Percentiles rank a stretch among this genome's conserved stretches.
Conservation (phyloP, 441 rosid species). For the Euphorbia schlechtendalii region DNA sequence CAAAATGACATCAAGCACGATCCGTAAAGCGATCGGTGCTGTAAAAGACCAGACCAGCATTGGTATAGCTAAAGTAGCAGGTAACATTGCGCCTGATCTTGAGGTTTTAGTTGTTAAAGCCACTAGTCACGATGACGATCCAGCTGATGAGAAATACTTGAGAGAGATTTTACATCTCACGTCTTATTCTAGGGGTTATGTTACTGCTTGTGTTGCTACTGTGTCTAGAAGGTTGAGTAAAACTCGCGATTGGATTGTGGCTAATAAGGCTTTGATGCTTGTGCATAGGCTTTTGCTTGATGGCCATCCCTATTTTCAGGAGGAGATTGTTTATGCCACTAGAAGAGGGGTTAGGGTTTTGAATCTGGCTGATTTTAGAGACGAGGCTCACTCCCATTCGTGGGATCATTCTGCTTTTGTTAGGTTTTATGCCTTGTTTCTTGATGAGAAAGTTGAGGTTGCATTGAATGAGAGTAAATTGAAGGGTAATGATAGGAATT, state of each 20-base stretch:
- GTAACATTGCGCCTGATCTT: slow-evolving; percentile 43
- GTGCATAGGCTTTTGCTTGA: slow-evolving; percentile 58
- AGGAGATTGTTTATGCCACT: slow-evolving; percentile 35
- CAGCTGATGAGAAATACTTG: slow-evolving; percentile 46
- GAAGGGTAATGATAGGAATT: slow-evolving; percentile 22
- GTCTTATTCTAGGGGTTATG: slow-evolving; percentile 43
- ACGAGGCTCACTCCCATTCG: slow-evolving; percentile 51
- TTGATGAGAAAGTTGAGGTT: slow-evolving; percentile 66
- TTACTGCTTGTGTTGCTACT: slow-evolving; percentile 46
- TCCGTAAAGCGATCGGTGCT: slow-evolving; percentile 49
- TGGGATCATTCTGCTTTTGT: slow-evolving; percentile 64
- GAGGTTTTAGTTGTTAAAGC: slow-evolving; percentile 69
- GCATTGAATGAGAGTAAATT: slow-evolving; percentile 35
- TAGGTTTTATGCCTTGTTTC: slow-evolving; percentile 48
- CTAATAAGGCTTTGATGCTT: slow-evolving; percentile 64
- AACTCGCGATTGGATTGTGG: slow-evolving; percentile 74
- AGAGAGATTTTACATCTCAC: slow-evolving; percentile 44
- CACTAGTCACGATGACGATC: slow-evolving; percentile 58
- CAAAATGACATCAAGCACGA: slow-evolving; percentile 62
- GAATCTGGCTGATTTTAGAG: slow-evolving; percentile 57
- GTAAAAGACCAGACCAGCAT: slow-evolving; percentile 38
- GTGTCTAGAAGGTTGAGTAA: slow-evolving; percentile 54
- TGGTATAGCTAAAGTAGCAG: slow-evolving; percentile 66
- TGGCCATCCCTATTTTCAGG: slow-evolving; percentile 58
- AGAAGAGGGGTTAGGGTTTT: slow-evolving; percentile 40